phyloP scores from a whole-genome alignment of 129 eudicot species.

The Ambrosia trifida region DNA sequence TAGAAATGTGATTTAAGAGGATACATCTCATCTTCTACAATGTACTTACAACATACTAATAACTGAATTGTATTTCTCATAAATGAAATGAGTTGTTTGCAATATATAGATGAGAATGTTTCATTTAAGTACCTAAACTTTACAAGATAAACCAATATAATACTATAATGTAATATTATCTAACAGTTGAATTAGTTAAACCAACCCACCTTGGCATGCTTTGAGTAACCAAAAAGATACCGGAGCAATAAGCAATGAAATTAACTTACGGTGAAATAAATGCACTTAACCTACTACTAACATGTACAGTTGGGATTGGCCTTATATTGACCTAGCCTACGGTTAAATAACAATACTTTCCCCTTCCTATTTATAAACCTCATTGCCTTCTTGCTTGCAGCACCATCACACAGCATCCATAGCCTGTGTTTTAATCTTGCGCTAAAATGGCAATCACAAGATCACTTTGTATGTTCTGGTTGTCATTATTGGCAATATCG shows the following conservation, averaged over 20 bases:
- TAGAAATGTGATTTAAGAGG: too few species aligned
- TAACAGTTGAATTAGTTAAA: too few species aligned
- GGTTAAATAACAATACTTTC: constrained; percentile 22
- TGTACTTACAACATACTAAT: too few species aligned
- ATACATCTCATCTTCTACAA: too few species aligned
- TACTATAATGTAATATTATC: too few species aligned
- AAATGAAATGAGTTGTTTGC: too few species aligned
- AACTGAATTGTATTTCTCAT: too few species aligned
- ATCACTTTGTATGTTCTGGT: constrained; percentile 13
- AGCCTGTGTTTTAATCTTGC: constrained; percentile 15
- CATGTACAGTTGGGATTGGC: constrained; percentile 41
- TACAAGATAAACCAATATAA: too few species aligned
- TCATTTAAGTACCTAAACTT: too few species aligned
- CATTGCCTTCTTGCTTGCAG: constrained; percentile 27
- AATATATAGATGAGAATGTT: too few species aligned
- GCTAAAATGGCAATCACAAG: constrained; percentile 28
- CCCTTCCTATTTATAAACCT: constrained; percentile 27
- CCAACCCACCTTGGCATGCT: too few species aligned
- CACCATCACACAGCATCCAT: constrained; percentile 5
- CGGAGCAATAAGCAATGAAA: neutral
- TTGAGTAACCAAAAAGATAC: neutral
- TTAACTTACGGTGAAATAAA: constrained; percentile 12
- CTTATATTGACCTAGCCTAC: neutral
- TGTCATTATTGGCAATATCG: constrained; percentile 14
- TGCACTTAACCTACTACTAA: constrained; percentile 39